A percentile compares a stretch with the other conserved stretches of the same genome.
Evolutionary conservation across 441 rosid species (phyloP).

Genomic region (Kokia cookei): DNA sequence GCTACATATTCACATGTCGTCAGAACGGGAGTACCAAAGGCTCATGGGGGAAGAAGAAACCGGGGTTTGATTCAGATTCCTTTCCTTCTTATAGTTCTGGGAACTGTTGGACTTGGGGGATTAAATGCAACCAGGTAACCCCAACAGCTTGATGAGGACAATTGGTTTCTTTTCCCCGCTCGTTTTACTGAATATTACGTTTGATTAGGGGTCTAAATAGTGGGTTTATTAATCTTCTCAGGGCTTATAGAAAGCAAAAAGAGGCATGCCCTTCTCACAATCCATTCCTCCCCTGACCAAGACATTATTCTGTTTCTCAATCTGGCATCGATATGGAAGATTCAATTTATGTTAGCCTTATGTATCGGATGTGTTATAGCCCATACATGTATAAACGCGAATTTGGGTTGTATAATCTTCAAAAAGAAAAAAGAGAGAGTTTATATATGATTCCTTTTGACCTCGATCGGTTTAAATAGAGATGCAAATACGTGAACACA

Average conservation of each 20-base stretch:
- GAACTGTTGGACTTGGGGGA: constrained; percentile 77
- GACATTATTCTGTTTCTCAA: neutral
- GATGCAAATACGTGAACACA: no score
- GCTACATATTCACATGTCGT: constrained; percentile 53
- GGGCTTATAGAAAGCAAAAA: constrained; percentile 77
- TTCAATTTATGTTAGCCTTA: neutral
- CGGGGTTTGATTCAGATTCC: constrained; percentile 52
- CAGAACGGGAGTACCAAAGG: constrained; percentile 57
- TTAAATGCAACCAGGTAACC: constrained; percentile 59
- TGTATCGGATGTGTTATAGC: neutral
- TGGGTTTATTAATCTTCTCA: constrained; percentile 18
- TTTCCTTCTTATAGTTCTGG: constrained; percentile 55
- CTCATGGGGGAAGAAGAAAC: constrained; percentile 48
- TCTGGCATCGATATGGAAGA: neutral
- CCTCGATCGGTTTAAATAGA: neutral
- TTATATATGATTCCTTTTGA: neutral
- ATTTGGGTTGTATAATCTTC: neutral
- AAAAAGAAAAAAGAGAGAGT: no score
- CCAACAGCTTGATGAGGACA: neutral
- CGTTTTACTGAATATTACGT: neutral
- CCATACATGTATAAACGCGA: neutral
- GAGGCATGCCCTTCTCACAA: constrained; percentile 53
- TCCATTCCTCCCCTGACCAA: constrained; percentile 74
- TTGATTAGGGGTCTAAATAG: neutral
- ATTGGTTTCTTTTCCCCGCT: neutral